phyloP scores from a whole-genome alignment of 2,329 filamentous ascomycete genomes.

The Microascus cirrosus region DNA sequence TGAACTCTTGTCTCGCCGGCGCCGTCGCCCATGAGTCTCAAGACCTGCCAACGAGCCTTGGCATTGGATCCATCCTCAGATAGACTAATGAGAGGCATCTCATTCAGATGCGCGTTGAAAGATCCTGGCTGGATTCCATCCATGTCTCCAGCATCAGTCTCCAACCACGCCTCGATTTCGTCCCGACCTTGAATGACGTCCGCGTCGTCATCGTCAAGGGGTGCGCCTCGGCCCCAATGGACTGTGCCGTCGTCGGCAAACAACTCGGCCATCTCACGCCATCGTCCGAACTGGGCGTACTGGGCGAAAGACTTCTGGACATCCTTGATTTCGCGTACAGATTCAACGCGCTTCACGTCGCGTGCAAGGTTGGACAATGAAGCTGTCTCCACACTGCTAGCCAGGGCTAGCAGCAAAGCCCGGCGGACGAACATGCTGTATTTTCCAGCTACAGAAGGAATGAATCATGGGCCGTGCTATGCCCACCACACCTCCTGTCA shows the following conservation, averaged over 20 bases:
- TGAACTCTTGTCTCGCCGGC: constrained; percentile 1
- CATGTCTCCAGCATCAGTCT: background rate
- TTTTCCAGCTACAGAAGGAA: too few relatives aligned
- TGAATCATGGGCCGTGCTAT: too few relatives aligned
- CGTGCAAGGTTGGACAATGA: background rate
- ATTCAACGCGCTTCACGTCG: background rate
- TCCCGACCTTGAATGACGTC: background rate
- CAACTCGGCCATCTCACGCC: background rate
- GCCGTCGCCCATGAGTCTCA: constrained; percentile 1
- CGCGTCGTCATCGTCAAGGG: background rate
- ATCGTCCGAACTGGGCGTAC: constrained; percentile 1
- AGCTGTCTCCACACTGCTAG: background rate
- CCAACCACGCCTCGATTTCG: background rate
- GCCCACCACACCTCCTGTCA: too few relatives aligned
- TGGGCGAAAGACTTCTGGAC: constrained; percentile 1
- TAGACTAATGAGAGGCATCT: background rate
- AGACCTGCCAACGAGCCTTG: background rate
- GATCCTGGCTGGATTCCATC: background rate
- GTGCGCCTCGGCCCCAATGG: background rate
- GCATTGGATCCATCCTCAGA: background rate
- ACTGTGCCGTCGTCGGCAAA: background rate
- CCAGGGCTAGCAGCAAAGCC: background rate
- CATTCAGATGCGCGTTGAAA: background rate
- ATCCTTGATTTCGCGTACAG: constrained; percentile 3
- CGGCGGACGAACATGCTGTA: background rate